Evolutionary conservation across 805 yeast genomes (phyloP), one percentile per base, ranked within the genome.

Genomic region (Starmerella geochares): DNA sequence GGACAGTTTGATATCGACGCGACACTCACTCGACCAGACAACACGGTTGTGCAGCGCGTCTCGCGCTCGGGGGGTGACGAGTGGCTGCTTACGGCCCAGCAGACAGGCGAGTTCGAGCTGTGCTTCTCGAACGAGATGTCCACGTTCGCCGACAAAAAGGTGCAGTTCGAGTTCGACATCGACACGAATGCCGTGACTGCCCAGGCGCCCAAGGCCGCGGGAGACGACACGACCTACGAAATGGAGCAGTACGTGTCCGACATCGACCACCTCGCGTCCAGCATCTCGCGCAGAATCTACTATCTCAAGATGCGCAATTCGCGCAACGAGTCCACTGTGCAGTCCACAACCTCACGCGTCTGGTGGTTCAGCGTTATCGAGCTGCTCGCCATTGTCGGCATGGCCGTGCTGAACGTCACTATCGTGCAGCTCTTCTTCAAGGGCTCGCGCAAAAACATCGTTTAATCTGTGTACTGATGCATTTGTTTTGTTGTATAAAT

Each of bases 261-360:
- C 28, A 56, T 66, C 46, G 68, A 67, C 46, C 51, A 47, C 19
- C 59, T 59, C 24, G 56, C 58, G 47, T 45, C 58, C 37, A 58
- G 60, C 42, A 60, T 68, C 49, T 52, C 62, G 19, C 65, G 70
- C 38, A 46, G 59, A 32, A 61, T 90, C 63, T 84, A 81, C 59
- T 83, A 88, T 67, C 87, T 88, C 73, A 83, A 80, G 68, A 80
- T 94, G 11, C 81, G 98, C 71, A 90, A 85, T 67, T 79, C 79
- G 69, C 78, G 97, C 70, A 90, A 90, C 70, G 92, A 86, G 77
- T 78, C 82, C 46, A 86, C 95, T 38, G 95, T 86, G 55, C 73
- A 74, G 65, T 78, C 86, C 46, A 86, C 95, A 28, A 85, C 81
- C 61, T 70, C 80, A 17, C 79, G 94, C 63, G 75, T 86, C 52